Percentiles rank a stretch among this genome's conserved stretches.
Conservation (phyloP, 1,284 basidiomycete species). For the Cutaneotrichosporon sp. region DNA sequence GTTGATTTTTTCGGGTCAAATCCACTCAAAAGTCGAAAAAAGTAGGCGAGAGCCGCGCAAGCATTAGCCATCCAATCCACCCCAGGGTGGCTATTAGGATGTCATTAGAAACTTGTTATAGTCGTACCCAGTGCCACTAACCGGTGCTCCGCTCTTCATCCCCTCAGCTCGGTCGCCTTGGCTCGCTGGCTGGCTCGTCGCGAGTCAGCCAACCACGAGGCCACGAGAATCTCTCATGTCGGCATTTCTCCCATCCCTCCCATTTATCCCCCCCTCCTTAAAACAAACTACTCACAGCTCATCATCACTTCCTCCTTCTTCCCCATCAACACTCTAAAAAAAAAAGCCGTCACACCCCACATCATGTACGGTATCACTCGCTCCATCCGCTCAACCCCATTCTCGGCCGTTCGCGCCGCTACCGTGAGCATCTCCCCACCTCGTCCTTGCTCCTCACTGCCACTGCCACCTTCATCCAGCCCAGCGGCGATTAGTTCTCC, state of each 20-base stretch:
- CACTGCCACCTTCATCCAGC: not conserved
- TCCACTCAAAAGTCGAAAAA: too few species aligned
- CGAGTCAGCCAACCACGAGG: not conserved
- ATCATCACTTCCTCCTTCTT: not conserved
- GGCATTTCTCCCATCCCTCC: not conserved
- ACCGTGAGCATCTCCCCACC: slow-evolving; percentile 21
- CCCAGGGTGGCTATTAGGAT: too few species aligned
- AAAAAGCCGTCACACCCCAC: slow-evolving; percentile 13
- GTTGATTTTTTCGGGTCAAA: too few species aligned
- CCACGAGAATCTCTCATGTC: not conserved
- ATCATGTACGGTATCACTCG: slow-evolving; percentile 41
- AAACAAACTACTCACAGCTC: too few species aligned
- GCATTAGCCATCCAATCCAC: too few species aligned
- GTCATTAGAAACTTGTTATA: too few species aligned
- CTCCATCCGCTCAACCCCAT: slow-evolving; percentile 27
- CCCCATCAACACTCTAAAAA: slow-evolving; percentile 5
- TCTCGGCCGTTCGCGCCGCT: slow-evolving; percentile 23
- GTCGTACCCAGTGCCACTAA: too few species aligned
- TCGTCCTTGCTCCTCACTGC: not conserved
- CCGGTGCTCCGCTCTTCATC: too few species aligned
- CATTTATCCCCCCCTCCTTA: not conserved
- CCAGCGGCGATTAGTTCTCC: not conserved
- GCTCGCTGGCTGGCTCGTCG: too few species aligned
- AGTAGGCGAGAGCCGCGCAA: too few species aligned
- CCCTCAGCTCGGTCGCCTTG: too few species aligned